These are phyloP conservation scores for Lodderomyces margitis DNA, from an alignment of 1,139 yeast genomes.

Conservation along the genomic window DNA sequence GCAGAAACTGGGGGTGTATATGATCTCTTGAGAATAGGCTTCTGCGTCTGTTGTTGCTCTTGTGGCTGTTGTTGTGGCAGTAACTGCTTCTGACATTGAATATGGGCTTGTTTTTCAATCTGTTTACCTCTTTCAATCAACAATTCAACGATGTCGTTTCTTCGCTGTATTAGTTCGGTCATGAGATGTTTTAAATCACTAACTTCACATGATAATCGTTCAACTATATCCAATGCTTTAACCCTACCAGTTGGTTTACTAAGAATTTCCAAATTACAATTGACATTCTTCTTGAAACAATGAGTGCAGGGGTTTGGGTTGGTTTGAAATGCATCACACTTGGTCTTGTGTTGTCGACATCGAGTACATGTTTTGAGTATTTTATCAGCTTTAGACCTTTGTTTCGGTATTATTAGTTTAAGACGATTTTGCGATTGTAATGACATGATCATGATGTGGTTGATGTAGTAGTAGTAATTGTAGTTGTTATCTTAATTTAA, in stretches of 20 bases:
- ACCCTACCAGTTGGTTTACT: conserved; percentile 28
- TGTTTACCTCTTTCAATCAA: conserved; percentile 21
- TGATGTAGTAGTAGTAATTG: no score
- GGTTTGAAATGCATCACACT: conserved; percentile 54
- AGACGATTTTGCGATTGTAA: conserved; percentile 23
- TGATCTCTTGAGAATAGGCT: not conserved
- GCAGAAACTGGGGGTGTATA: conserved; percentile 26
- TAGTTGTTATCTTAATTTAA: no score
- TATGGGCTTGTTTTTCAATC: conserved; percentile 8
- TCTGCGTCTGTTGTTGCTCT: not conserved
- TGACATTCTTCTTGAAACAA: conserved; percentile 49
- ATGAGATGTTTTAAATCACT: conserved; percentile 16
- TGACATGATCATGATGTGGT: conserved; percentile 19
- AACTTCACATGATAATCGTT: conserved; percentile 31
- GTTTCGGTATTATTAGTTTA: conserved; percentile 22
- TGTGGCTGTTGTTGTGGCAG: conserved; percentile 2
- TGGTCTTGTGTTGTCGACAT: conserved; percentile 65
- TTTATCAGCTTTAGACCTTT: conserved; percentile 18
- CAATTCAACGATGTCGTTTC: conserved; percentile 24
- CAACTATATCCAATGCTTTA: conserved; percentile 28
- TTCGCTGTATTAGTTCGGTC: conserved; percentile 20
- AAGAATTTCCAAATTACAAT: conserved; percentile 51
- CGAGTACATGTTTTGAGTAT: conserved; percentile 59
- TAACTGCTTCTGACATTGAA: conserved; percentile 1
- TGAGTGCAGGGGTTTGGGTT: conserved; percentile 58